Percentiles rank a stretch among this genome's conserved stretches.
Conservation (phyloP, 2,329 filamentous ascomycete genomes). For the Pseudocercospora pini-densiflorae region DNA sequence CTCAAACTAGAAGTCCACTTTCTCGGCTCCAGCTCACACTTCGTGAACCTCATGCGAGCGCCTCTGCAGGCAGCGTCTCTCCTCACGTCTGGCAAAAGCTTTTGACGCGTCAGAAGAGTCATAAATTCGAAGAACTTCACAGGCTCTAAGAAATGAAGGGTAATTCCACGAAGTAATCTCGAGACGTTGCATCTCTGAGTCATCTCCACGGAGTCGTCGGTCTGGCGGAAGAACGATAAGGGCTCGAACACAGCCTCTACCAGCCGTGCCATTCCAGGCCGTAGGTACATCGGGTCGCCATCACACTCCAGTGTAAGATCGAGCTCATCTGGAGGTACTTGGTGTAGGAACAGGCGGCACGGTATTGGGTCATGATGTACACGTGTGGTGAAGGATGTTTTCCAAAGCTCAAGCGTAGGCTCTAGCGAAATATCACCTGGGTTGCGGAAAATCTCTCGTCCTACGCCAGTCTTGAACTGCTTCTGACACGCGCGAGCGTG, state of each 20-base stretch:
- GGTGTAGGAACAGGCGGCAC: slow-evolving; percentile 10
- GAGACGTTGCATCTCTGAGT: background rate
- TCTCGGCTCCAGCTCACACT: background rate
- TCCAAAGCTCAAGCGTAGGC: slow-evolving; percentile 11
- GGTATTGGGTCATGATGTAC: slow-evolving; percentile 4
- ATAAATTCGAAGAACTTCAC: slow-evolving; percentile 14
- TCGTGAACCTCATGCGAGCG: slow-evolving; percentile 7
- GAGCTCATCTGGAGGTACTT: slow-evolving; percentile 6
- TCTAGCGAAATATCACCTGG: slow-evolving; percentile 10
- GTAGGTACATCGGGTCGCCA: slow-evolving; percentile 10
- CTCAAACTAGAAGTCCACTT: background rate
- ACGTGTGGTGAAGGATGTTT: slow-evolving; percentile 12
- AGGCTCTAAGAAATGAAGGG: slow-evolving; percentile 8
- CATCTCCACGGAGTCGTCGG: background rate
- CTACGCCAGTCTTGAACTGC: slow-evolving; percentile 12
- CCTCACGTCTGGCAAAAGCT: slow-evolving; percentile 7
- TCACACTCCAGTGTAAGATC: slow-evolving; percentile 16
- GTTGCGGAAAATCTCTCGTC: slow-evolving; percentile 12
- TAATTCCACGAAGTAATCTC: slow-evolving; percentile 15
- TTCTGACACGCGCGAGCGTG: slow-evolving; percentile 4
- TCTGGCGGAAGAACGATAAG: background rate
- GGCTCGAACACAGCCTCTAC: slow-evolving; percentile 1
- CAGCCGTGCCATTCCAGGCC: slow-evolving; percentile 7
- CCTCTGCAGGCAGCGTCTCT: background rate
- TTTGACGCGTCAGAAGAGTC: slow-evolving; percentile 5